Conservation (phyloP, 371 early-diverging fungal genomes). For the Mucor mucedo region DNA sequence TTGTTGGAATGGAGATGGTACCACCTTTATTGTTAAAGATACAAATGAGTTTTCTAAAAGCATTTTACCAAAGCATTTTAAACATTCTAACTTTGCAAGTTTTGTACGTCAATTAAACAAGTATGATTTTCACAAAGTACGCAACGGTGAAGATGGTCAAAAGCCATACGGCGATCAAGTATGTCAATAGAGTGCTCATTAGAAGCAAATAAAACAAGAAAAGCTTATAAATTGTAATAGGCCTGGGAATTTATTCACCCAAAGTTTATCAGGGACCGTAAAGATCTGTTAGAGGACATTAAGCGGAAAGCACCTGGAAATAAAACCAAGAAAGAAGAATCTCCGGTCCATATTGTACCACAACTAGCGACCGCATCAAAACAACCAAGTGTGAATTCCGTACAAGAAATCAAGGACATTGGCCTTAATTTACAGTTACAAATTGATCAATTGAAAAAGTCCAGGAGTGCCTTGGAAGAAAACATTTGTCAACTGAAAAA, state of each 20-base stretch:
- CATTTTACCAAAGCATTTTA: slow-evolving; percentile 86
- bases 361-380: slow-evolving; percentile 1
- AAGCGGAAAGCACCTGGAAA: slow-evolving; percentile 55
- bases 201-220: background rate
- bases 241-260: slow-evolving; percentile 85
- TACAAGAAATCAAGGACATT: slow-evolving; percentile 32
- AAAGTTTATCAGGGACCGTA: slow-evolving; percentile 67
- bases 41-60: slow-evolving; percentile 73
- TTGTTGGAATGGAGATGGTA: slow-evolving; percentile 81
- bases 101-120: slow-evolving; percentile 97
- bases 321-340: slow-evolving; percentile 31
- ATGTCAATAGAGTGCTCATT: background rate
- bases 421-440: slow-evolving; percentile 48
- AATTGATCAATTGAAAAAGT: slow-evolving; percentile 48
- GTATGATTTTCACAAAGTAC: slow-evolving; percentile 93
- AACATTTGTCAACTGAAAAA: slow-evolving; percentile 50
- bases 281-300: slow-evolving; percentile 68
- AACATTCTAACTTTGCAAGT: slow-evolving; percentile 92
- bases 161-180: slow-evolving; percentile 71
- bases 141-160: slow-evolving; percentile 60
- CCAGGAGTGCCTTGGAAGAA: slow-evolving; percentile 34
- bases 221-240: slow-evolving; percentile 31
- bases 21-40: slow-evolving; percentile 84
- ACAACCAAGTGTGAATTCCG: slow-evolving; percentile 8
- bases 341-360: too few species aligned